Conservation (phyloP, 345 rosid species). For the Brassica carinata region DNA sequence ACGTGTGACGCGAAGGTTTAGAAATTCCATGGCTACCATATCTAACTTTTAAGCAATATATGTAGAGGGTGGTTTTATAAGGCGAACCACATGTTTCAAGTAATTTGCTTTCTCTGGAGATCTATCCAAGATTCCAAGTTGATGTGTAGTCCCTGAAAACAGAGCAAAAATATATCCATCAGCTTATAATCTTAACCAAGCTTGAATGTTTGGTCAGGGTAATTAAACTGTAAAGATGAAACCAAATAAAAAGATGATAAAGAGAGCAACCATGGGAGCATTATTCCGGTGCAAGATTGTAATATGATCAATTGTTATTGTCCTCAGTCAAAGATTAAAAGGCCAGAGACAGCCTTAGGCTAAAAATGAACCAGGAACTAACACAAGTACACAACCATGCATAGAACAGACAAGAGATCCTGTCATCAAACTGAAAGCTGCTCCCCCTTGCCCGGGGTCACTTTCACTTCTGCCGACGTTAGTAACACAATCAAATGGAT, state of each 20-base stretch:
- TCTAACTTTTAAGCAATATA: not conserved
- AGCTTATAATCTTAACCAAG: not conserved
- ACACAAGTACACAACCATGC: not conserved
- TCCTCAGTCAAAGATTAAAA: not conserved
- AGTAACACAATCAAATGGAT: not conserved
- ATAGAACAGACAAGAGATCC: not conserved
- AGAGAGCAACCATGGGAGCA: not conserved
- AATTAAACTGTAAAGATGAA: not conserved
- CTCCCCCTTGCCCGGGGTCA: no score
- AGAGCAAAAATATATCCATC: not conserved
- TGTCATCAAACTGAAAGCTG: not conserved
- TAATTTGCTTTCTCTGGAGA: not conserved
- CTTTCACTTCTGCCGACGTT: not conserved
- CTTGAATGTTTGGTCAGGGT: not conserved
- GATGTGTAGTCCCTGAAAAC: not conserved
- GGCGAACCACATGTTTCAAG: not conserved
- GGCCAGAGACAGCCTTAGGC: not conserved
- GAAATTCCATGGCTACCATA: not conserved
- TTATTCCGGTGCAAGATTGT: not conserved
- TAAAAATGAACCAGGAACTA: not conserved
- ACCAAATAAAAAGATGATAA: not conserved
- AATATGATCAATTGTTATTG: not conserved
- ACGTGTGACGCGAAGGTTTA: not conserved
- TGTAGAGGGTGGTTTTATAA: not conserved
- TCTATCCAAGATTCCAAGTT: not conserved